Evolutionary conservation across 306 rosid species (phyloP), one percentile per base, ranked within the genome.

Genomic region (Dryas octopetala): DNA sequence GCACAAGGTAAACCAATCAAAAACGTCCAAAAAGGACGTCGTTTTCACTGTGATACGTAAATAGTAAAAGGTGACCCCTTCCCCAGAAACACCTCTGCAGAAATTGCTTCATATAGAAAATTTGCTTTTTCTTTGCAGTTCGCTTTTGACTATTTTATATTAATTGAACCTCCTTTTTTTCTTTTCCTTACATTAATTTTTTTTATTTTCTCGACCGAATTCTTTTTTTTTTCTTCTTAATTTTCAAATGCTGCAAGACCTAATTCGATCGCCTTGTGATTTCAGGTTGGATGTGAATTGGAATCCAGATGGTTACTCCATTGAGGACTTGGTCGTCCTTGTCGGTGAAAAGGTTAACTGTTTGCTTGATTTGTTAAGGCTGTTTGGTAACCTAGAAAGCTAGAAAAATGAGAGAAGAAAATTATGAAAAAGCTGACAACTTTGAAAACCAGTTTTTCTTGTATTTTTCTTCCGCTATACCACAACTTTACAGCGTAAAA

Each of bases 211-310:
- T 32, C 38, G 38, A 32, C 38, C 38, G 38, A 32, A 32, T 32
- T 32, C 2, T 32, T 32, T 32, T 32, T 32, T 23, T 23, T 23
- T 23, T 23, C 23, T 2, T 32, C 38, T 32, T 43, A 43, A 12
- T 5, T 17, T 19, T 43, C 66, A 11, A 40, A 40, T 10, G 13
- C 40, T 54, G 38, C 16, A 65, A 57, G 53, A n/a, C 4, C 32
- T 17, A 40, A 52, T 40, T 19, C 38, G 38, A 32, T 47, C 44
- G 17, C 17, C 4, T 12, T 61, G 44, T 61, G 66, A 32, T 61
- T 78, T 84, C 80, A 84, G 88, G 78, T 43, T 77, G 72, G 79
- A 81, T 32, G 72, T 70, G 55, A 78, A 11, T 59, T 84, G 88
- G 88, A 77, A 58, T 60, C 88, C 83, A 5, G 77, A 84, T 7